phyloP scores from a whole-genome alignment of 1,284 basidiomycete genomes.

The Cutaneotrichosporon cyanovorans region DNA sequence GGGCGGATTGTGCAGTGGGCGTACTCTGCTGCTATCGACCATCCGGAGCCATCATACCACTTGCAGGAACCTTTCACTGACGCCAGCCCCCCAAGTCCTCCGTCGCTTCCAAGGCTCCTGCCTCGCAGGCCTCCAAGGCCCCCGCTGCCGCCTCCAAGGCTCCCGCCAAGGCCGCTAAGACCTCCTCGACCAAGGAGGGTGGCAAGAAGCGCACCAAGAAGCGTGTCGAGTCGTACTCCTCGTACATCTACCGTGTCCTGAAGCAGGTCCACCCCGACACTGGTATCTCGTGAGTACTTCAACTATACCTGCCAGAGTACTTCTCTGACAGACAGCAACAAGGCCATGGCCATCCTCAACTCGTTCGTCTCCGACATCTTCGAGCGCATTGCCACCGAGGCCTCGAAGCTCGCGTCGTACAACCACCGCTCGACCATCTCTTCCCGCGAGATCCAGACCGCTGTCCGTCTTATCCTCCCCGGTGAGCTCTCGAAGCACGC shows the following conservation, averaged over 20 bases:
- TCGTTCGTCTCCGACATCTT: constrained; percentile 91
- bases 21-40: too few species aligned
- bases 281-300: constrained; percentile 62
- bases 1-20: too few species aligned
- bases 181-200: constrained; percentile 55
- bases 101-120: constrained; percentile 53
- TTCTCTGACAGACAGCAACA: constrained; percentile 57
- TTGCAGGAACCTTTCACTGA: constrained; percentile 34
- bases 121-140: constrained; percentile 50
- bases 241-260: constrained; percentile 79
- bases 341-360: constrained; percentile 92
- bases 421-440: constrained; percentile 93
- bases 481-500: constrained; percentile 73
- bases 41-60: too few species aligned
- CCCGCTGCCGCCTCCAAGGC: constrained; percentile 50
- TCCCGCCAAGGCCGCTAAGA: constrained; percentile 65
- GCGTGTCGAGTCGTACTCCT: constrained; percentile 81
- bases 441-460: constrained; percentile 86
- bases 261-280: constrained; percentile 83
- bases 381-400: constrained; percentile 84
- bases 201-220: constrained; percentile 87
- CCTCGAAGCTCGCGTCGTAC: constrained; percentile 82
- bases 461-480: constrained; percentile 82
- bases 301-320: background rate
- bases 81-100: constrained; percentile 44